These are phyloP conservation scores for Colletotrichum brevisporum DNA, from an alignment of 2,329 filamentous ascomycete species.

Conservation along the genomic window DNA sequence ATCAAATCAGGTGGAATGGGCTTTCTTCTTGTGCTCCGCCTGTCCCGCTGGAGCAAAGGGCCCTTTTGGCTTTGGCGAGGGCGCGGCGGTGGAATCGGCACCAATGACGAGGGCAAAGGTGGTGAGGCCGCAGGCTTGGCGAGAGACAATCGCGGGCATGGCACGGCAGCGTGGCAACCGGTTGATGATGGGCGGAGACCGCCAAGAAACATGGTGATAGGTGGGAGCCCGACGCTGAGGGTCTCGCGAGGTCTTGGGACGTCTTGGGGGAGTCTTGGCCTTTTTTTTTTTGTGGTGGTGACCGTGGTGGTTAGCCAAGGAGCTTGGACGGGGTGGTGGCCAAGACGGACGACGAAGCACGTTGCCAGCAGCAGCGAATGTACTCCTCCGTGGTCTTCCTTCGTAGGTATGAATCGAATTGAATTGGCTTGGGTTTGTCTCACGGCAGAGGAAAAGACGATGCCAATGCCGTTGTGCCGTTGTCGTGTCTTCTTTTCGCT, in stretches of 20 bases:
- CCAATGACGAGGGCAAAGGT: constrained; percentile 34
- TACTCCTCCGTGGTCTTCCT: too few species aligned
- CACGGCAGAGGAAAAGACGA: too few species aligned
- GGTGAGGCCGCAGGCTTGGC: constrained; percentile 38
- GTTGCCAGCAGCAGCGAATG: too few species aligned
- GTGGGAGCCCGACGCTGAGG: constrained; percentile 10
- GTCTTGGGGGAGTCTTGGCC: too few species aligned
- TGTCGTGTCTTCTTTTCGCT: too few species aligned
- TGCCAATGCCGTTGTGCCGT: too few species aligned
- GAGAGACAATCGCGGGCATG: constrained; percentile 39
- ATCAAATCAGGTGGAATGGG: constrained; percentile 33
- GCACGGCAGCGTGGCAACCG: constrained; percentile 39
- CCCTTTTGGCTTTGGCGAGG: constrained; percentile 21
- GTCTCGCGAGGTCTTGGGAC: constrained; percentile 10
- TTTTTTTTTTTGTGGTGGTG: too few species aligned
- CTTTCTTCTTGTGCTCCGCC: constrained; percentile 40
- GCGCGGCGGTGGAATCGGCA: constrained; percentile 29
- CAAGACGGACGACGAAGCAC: too few species aligned
- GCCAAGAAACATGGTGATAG: constrained; percentile 36
- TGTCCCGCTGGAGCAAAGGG: constrained; percentile 33
- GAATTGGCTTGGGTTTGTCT: too few species aligned
- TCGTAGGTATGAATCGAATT: too few species aligned
- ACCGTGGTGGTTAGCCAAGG: too few species aligned
- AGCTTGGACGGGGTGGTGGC: too few species aligned
- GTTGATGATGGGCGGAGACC: constrained; percentile 38